Percentiles rank a stretch among this genome's conserved stretches.
phyloP scores from a whole-genome alignment of 192 early-diverging fungal genomes.

The Coemansia biformis region DNA sequence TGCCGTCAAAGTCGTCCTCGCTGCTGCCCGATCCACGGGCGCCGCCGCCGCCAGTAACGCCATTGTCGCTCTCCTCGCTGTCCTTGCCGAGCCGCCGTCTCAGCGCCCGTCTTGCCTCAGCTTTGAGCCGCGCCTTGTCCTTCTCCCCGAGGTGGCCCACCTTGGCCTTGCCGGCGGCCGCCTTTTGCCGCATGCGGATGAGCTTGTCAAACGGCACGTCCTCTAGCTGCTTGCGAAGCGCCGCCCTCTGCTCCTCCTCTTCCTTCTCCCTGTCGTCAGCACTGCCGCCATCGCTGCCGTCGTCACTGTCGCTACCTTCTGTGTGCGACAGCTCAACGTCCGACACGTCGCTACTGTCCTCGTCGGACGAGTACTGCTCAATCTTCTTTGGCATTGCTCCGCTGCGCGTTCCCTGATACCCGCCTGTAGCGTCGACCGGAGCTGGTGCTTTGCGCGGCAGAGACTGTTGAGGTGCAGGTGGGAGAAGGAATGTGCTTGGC shows the following conservation, averaged over 20 bases:
- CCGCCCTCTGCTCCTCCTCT: constrained; percentile 8
- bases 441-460: no score
- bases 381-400: constrained; percentile 6
- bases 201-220: constrained; percentile 77
- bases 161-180: constrained; percentile 63
- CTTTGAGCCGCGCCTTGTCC: constrained; percentile 19
- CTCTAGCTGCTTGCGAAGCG: constrained; percentile 50
- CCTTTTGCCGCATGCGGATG: constrained; percentile 68
- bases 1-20: constrained; percentile 33
- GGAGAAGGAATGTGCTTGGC: no score
- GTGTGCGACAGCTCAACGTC: constrained; percentile 14
- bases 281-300: constrained; percentile 1
- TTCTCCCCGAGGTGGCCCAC: constrained; percentile 39
- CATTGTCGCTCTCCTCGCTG: background rate
- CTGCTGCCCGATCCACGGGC: constrained; percentile 7
- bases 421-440: no score
- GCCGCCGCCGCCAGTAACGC: constrained; percentile 3
- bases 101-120: constrained; percentile 38
- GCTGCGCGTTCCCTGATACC: no score
- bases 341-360: constrained; percentile 30
- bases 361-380: constrained; percentile 47
- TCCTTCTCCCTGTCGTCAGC: constrained; percentile 8
- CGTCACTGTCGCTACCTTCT: constrained; percentile 9
- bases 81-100: constrained; percentile 25
- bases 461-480: no score